Evolutionary conservation across 176 grass and related monocot genomes (phyloP).

Genomic region (Pontederia crassipes): DNA sequence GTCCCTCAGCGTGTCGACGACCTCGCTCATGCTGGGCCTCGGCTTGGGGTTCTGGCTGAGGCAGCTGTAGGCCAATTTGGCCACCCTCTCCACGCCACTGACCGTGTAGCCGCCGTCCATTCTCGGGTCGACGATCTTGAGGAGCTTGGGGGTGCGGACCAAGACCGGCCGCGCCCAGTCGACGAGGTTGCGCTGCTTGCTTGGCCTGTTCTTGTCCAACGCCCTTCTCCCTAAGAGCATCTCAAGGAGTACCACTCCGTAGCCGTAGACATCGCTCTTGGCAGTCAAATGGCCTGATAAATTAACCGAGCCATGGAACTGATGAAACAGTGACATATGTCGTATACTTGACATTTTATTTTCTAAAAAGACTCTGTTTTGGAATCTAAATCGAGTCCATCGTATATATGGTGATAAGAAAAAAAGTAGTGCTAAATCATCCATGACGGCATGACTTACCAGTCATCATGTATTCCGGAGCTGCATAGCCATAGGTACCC

Average conservation of each 20-base stretch:
- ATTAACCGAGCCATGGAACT: not conserved
- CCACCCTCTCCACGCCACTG: slow-evolving; percentile 61
- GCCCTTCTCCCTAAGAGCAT: slow-evolving; percentile 83
- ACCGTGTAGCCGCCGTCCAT: slow-evolving; percentile 85
- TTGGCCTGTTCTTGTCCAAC: slow-evolving; percentile 78
- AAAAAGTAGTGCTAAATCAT: not conserved
- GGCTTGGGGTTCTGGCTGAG: slow-evolving; percentile 88
- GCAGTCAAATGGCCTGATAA: slow-evolving; percentile 73
- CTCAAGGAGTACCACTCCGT: slow-evolving; percentile 81
- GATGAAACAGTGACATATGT: too few species aligned
- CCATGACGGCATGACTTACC: slow-evolving; percentile 47
- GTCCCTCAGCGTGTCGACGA: slow-evolving; percentile 53
- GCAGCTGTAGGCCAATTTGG: slow-evolving; percentile 63
- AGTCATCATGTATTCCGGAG: slow-evolving; percentile 97
- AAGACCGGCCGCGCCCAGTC: slow-evolving; percentile 84
- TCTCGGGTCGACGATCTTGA: slow-evolving; percentile 88
- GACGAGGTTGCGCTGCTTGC: slow-evolving; percentile 70
- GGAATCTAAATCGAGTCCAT: too few species aligned
- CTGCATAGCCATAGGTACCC: slow-evolving; percentile 93
- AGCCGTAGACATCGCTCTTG: slow-evolving; percentile 84
- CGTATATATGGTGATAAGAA: not conserved
- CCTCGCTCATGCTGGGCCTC: slow-evolving; percentile 65
- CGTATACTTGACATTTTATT: too few species aligned
- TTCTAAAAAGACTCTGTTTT: too few species aligned
- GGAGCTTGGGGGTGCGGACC: slow-evolving; percentile 67